A percentile compares a stretch with the other conserved stretches of the same genome.
Conservation (phyloP, 2,329 filamentous ascomycete genomes). For the Aspergillus novofumigatus region DNA sequence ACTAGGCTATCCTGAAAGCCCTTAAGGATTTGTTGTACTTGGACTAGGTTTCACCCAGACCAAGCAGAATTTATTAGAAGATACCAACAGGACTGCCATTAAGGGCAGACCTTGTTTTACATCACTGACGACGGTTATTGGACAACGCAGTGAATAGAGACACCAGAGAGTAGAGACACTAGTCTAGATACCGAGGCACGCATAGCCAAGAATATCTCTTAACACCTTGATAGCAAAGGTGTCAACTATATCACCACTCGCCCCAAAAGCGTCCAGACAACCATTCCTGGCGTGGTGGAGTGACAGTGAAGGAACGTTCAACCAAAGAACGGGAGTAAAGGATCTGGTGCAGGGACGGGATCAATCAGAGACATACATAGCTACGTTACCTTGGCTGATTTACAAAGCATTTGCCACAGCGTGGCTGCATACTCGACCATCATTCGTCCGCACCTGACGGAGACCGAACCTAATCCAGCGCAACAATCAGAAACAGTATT, state of each 20-base stretch:
- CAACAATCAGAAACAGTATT: not conserved
- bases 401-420: not conserved
- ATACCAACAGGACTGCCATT: not conserved
- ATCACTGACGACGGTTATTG: not conserved
- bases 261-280: too few relatives aligned
- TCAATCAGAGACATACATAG: not conserved
- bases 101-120: not conserved
- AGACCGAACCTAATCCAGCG: not conserved
- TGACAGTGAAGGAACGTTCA: too few relatives aligned
- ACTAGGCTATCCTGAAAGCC: not conserved
- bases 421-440: not conserved
- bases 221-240: not conserved
- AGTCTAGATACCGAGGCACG: not conserved
- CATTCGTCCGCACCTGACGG: not conserved
- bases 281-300: too few relatives aligned
- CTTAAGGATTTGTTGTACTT: not conserved
- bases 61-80: not conserved
- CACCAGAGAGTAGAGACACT: not conserved
- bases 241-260: too few relatives aligned
- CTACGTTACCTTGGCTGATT: too few relatives aligned
- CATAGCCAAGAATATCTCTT: not conserved
- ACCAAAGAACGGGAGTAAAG: not conserved
- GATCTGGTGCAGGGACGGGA: not conserved
- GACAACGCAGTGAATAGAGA: not conserved
- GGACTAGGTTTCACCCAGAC: not conserved